Evolutionary conservation across 106 monocot genomes (phyloP).

Genomic region (Vanilla planifolia): DNA sequence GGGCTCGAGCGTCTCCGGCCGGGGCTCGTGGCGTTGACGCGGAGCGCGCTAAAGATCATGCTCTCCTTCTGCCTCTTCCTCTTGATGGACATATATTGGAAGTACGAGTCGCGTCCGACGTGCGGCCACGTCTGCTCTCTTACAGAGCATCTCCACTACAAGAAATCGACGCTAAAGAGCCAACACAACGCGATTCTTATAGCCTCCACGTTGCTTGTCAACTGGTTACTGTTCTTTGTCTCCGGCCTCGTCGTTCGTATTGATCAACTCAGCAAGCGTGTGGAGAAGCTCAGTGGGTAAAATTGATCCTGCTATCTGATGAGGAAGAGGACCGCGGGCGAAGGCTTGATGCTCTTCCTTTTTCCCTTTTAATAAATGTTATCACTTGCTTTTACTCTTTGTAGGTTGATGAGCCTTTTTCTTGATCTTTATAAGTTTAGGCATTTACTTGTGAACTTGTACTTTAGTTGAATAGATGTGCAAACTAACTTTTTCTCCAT

Average conservation of each 20-base stretch:
- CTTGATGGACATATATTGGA: slow-evolving; percentile 83
- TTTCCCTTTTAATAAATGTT: too few species aligned
- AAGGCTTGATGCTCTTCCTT: too few species aligned
- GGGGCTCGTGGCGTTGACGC: slow-evolving; percentile 46
- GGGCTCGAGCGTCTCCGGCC: slow-evolving; percentile 53
- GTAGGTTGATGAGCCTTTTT: too few species aligned
- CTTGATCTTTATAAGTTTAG: too few species aligned
- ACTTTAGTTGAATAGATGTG: too few species aligned
- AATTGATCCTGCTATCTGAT: too few species aligned
- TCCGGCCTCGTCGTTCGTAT: slow-evolving; percentile 38
- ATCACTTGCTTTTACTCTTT: too few species aligned
- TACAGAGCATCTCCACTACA: slow-evolving; percentile 57
- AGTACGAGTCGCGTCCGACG: slow-evolving; percentile 64
- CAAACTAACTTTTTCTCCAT: too few species aligned
- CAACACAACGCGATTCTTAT: slow-evolving; percentile 80
- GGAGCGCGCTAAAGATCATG: slow-evolving; percentile 64
- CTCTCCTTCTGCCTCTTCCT: slow-evolving; percentile 76
- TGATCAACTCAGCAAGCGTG: slow-evolving; percentile 39
- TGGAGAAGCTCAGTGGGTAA: slow-evolving; percentile 55
- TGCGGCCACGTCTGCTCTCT: slow-evolving; percentile 66
- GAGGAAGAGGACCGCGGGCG: too few species aligned
- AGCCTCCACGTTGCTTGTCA: slow-evolving; percentile 53
- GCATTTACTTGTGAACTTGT: too few species aligned
- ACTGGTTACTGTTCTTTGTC: slow-evolving; percentile 75
- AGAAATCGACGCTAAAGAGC: slow-evolving; percentile 76